These are phyloP conservation scores for Yamadazyma sp. DNA, from an alignment of 805 yeast species.

Conservation along the genomic window DNA sequence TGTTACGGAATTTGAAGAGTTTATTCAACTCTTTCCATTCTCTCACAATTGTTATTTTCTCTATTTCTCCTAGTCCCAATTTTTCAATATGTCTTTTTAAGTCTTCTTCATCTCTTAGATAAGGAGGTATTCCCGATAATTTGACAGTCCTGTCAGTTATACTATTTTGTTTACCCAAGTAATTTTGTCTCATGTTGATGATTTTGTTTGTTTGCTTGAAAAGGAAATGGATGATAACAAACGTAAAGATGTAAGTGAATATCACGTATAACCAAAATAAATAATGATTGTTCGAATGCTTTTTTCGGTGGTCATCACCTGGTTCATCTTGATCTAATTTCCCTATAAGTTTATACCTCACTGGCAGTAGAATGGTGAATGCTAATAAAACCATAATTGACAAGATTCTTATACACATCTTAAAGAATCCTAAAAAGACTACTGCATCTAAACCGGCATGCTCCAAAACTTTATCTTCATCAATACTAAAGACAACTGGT, in stretches of 20 bases:
- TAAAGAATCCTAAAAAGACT: constrained; percentile 87
- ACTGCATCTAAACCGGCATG: constrained; percentile 94
- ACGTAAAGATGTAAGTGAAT: constrained; percentile 84
- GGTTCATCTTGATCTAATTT: constrained; percentile 30
- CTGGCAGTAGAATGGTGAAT: constrained; percentile 73
- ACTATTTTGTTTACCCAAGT: constrained; percentile 82
- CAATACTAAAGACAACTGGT: constrained; percentile 56
- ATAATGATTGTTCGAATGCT: constrained; percentile 33
- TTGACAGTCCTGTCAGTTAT: constrained; percentile 89
- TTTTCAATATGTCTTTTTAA: constrained; percentile 73
- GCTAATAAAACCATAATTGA: constrained; percentile 67
- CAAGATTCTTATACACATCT: constrained; percentile 75
- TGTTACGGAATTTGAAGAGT: constrained; percentile 57
- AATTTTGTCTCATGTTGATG: constrained; percentile 72
- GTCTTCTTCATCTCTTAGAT: constrained; percentile 66
- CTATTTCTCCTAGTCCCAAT: constrained; percentile 76
- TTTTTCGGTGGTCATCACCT: constrained; percentile 20
- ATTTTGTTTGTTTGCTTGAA: constrained; percentile 70
- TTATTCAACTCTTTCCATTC: constrained; percentile 79
- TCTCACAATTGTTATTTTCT: constrained; percentile 72
- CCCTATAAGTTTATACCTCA: constrained; percentile 81
- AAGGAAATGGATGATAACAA: constrained; percentile 56
- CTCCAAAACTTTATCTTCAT: constrained; percentile 75
- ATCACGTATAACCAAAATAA: constrained; percentile 84
- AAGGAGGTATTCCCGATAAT: constrained; percentile 84